Evolutionary conservation across 441 rosid species (phyloP).

Genomic region (Eruca vesicaria): DNA sequence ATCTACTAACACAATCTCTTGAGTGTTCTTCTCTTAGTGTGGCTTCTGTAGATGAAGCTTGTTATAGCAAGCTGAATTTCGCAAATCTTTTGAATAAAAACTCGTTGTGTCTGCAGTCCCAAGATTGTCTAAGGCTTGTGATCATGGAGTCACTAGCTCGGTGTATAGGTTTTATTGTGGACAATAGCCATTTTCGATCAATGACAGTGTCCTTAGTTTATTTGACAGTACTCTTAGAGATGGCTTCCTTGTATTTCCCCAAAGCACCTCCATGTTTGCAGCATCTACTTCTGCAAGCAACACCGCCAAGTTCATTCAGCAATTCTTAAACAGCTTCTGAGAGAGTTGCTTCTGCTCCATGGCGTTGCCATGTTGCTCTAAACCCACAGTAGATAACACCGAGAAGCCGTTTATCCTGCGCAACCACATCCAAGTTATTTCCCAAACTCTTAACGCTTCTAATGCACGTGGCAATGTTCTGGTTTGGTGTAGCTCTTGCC

Average conservation of each 20-base stretch:
- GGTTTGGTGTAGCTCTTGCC: too few species aligned
- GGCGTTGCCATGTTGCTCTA: background rate
- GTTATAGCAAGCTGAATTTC: constrained; percentile 21
- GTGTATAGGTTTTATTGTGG: too few species aligned
- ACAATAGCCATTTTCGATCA: too few species aligned
- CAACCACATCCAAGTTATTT: background rate
- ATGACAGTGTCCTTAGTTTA: background rate
- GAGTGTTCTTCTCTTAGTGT: constrained; percentile 10
- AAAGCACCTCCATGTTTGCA: background rate
- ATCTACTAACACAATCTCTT: constrained; percentile 13
- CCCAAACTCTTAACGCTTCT: background rate
- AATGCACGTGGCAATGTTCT: too few species aligned
- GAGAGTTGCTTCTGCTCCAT: background rate
- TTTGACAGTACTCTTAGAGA: background rate
- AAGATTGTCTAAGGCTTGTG: too few species aligned
- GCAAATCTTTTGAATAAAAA: background rate
- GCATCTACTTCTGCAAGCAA: background rate
- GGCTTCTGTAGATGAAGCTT: constrained; percentile 36
- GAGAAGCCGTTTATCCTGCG: background rate
- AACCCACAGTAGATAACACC: background rate
- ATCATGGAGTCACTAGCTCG: too few species aligned
- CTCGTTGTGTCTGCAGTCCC: too few species aligned
- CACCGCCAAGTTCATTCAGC: background rate
- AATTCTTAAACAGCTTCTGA: background rate
- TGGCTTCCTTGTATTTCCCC: too few species aligned